A percentile compares a stretch with the other conserved stretches of the same genome.
Conservation (phyloP, 148 eudicot genomes). For the Cornus controversa region DNA sequence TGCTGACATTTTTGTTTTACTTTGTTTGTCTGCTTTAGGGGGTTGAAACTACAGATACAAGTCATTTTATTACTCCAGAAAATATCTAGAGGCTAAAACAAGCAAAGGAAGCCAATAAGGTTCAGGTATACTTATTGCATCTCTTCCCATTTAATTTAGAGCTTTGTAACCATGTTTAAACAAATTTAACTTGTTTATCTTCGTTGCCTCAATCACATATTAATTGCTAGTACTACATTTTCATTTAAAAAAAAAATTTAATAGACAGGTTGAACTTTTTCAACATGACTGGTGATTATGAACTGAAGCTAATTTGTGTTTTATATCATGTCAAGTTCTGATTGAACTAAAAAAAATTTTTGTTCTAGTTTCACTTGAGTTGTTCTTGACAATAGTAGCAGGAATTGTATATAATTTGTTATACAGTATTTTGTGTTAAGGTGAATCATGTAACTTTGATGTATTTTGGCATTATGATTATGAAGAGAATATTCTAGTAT, state of each 20-base stretch:
- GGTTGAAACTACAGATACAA: slow-evolving; percentile 56
- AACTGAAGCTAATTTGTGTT: too few relatives aligned
- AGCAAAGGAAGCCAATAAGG: slow-evolving; percentile 66
- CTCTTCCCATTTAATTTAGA: background rate
- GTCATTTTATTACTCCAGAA: slow-evolving; percentile 59
- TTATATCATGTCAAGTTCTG: background rate
- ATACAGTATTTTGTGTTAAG: too few relatives aligned
- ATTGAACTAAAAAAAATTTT: background rate
- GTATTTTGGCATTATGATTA: too few relatives aligned
- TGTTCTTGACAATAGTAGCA: background rate
- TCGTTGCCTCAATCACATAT: background rate
- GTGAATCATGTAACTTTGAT: too few relatives aligned
- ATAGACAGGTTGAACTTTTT: too few relatives aligned
- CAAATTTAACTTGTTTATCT: too few relatives aligned
- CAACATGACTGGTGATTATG: too few relatives aligned
- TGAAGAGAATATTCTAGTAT: too few relatives aligned
- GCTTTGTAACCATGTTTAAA: background rate
- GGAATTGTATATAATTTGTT: background rate
- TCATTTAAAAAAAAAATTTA: too few relatives aligned
- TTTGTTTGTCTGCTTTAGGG: slow-evolving; percentile 40
- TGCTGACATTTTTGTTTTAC: background rate
- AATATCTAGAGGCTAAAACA: slow-evolving; percentile 73
- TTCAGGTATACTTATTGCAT: slow-evolving; percentile 50
- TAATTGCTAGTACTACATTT: background rate
- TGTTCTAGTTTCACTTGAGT: background rate